These are phyloP conservation scores for Torrubiellomyces zombiae DNA, from an alignment of 2,329 filamentous ascomycete species.

Conservation along the genomic window DNA sequence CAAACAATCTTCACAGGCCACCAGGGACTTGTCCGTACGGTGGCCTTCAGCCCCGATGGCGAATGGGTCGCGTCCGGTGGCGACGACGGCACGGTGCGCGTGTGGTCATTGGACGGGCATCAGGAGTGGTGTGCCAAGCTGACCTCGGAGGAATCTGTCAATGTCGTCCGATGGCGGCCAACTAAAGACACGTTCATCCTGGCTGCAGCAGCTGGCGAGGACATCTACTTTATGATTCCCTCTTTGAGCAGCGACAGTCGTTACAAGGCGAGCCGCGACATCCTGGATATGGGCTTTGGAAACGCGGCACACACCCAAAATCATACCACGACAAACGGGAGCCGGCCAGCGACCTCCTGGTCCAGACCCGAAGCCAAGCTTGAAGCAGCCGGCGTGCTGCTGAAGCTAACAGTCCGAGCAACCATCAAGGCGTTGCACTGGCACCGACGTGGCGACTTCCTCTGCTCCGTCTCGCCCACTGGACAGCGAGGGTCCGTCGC, in stretches of 20 bases:
- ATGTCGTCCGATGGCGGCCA: conserved; percentile 80
- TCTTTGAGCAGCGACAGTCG: conserved; percentile 55
- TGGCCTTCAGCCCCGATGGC: conserved; percentile 73
- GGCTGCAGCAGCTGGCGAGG: conserved; percentile 69
- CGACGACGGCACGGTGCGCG: conserved; percentile 78
- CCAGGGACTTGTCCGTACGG: conserved; percentile 68
- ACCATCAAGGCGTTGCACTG: conserved; percentile 79
- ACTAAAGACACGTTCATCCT: conserved; percentile 65
- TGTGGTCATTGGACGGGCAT: conserved; percentile 84
- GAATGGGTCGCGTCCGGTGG: conserved; percentile 81
- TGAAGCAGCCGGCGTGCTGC: conserved; percentile 60
- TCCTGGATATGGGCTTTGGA: conserved; percentile 82
- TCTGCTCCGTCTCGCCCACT: conserved; percentile 75
- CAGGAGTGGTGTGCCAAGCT: conserved; percentile 76
- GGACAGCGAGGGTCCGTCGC: conserved; percentile 68
- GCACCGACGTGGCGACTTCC: conserved; percentile 89
- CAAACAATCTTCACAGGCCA: conserved; percentile 80
- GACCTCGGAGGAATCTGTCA: conserved; percentile 62
- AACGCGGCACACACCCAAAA: conserved; percentile 62
- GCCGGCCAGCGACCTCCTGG: conserved; percentile 56
- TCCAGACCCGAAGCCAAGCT: conserved; percentile 57
- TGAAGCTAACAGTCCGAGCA: conserved; percentile 65
- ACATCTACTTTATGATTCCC: conserved; percentile 71
- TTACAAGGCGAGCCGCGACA: conserved; percentile 56
- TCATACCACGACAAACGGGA: conserved; percentile 22